These are phyloP conservation scores for Oryza coarctata DNA, from an alignment of 176 grass and related monocot genomes.

Conservation along the genomic window DNA sequence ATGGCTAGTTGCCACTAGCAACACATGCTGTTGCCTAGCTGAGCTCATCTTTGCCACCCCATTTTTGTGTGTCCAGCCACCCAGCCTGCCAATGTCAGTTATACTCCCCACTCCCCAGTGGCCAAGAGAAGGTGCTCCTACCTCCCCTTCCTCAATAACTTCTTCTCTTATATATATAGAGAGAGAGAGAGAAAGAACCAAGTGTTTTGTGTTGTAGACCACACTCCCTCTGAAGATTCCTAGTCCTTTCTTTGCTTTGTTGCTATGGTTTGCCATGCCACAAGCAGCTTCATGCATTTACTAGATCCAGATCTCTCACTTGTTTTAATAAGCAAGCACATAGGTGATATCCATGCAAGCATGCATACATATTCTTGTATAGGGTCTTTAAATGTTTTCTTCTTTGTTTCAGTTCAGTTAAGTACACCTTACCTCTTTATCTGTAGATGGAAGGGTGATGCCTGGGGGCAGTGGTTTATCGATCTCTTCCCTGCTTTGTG, in stretches of 20 bases:
- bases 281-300: background rate
- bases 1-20: background rate
- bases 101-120: background rate
- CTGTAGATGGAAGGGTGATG: background rate
- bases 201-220: background rate
- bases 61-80: background rate
- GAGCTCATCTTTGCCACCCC: background rate
- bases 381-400: background rate
- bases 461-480: constrained; percentile 59
- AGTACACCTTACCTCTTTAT: background rate
- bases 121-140: background rate
- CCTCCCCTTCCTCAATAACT: background rate
- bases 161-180: background rate
- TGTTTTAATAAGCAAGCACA: too few species aligned
- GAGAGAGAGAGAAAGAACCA: background rate
- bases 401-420: background rate
- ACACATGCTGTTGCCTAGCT: background rate
- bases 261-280: background rate
- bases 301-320: constrained; percentile 18
- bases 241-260: background rate
- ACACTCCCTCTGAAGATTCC: background rate
- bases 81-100: background rate
- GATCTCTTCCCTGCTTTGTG: constrained; percentile 56
- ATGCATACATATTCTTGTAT: background rate
- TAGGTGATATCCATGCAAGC: background rate